Evolutionary conservation across 345 rosid species (phyloP), one percentile per base, ranked within the genome.

Genomic region (Syzygium jambos): DNA sequence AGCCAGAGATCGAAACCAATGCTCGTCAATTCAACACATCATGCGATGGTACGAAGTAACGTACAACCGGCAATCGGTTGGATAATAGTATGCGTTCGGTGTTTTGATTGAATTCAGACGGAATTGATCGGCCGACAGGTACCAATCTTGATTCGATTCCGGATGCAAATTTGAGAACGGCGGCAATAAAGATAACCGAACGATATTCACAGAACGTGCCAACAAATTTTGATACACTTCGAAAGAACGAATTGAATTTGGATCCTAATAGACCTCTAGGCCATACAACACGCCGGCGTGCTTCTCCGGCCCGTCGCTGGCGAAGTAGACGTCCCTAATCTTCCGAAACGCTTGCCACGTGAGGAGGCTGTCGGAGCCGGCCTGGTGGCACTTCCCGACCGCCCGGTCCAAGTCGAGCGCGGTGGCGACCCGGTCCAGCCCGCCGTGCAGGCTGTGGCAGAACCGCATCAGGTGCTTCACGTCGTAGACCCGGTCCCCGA

Each of bases 351-450:
- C 95, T n/a, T 95, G 98, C 94, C 96, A 93, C 84, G 99, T 95
- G 91, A 96, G 91, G 93, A 96, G 85, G 51, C 97, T 95, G 91
- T 96, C 99, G 7, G 99, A 96, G 49, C 98, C 98, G 85, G 98
- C 99, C 86, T 96, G 99, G 85, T 95, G 99, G 87, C 97, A 95
- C 89, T 95, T 95, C 83, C 99, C 99, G 5, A 93, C 93, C 59
- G 82, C 94, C 89, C 99, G 94, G 89, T 92, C 91, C 84, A 95
- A 92, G 3, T 92, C 94, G 84, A 96, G 89, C 7, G 91, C 86
- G 90, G 86, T 87, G 1, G 97, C 96, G 0, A 95, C 95, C 90
- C 95, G 92, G 89, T 95, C 97, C 90, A 96, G 90, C 54, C 98
- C 99, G 1, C 99, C 99, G 73, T 87, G 90, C 91, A 95, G 89